Conservation (phyloP, 2,329 filamentous ascomycete species). For the Colletotrichum sp. region DNA sequence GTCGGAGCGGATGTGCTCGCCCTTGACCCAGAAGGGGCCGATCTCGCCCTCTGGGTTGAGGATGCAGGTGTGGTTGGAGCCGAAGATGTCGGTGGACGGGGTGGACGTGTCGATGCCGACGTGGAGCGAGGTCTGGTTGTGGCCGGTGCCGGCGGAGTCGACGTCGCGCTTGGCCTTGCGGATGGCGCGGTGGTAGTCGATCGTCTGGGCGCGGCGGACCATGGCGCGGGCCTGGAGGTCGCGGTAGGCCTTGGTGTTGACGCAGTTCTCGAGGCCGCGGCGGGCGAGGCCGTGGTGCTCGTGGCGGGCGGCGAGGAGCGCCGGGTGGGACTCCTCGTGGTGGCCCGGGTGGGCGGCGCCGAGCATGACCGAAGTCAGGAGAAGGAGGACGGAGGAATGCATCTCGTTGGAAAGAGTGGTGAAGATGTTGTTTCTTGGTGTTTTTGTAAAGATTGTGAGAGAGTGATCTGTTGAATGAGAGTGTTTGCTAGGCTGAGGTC, state of each 20-base stretch:
- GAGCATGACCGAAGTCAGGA: background rate
- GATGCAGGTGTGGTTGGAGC: slow-evolving; percentile 44
- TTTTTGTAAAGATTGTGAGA: background rate
- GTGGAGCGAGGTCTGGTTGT: background rate
- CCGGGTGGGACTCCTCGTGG: slow-evolving; percentile 1
- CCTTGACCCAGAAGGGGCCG: slow-evolving; percentile 47
- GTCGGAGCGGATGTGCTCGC: slow-evolving; percentile 12
- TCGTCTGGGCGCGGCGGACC: slow-evolving; percentile 3
- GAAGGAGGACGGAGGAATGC: slow-evolving; percentile 1
- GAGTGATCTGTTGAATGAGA: background rate
- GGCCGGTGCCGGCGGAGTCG: background rate
- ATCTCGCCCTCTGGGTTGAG: slow-evolving; percentile 50
- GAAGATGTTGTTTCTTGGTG: background rate
- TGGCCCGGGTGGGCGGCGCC: slow-evolving; percentile 4
- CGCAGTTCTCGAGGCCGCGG: background rate
- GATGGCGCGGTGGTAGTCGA: slow-evolving; percentile 3
- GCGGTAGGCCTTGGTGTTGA: background rate
- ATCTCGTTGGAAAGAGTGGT: background rate
- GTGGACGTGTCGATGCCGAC: background rate
- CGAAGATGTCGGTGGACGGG: slow-evolving; percentile 30
- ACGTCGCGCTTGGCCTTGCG: slow-evolving; percentile 2
- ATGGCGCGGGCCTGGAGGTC: slow-evolving; percentile 2
- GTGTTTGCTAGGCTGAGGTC: background rate
- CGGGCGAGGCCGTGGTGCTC: slow-evolving; percentile 5
- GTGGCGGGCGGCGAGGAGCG: slow-evolving; percentile 1